A percentile compares a stretch with the other conserved stretches of the same genome.
These are phyloP conservation scores for Quercus dentata DNA, from an alignment of 306 rosid species.

Conservation along the genomic window DNA sequence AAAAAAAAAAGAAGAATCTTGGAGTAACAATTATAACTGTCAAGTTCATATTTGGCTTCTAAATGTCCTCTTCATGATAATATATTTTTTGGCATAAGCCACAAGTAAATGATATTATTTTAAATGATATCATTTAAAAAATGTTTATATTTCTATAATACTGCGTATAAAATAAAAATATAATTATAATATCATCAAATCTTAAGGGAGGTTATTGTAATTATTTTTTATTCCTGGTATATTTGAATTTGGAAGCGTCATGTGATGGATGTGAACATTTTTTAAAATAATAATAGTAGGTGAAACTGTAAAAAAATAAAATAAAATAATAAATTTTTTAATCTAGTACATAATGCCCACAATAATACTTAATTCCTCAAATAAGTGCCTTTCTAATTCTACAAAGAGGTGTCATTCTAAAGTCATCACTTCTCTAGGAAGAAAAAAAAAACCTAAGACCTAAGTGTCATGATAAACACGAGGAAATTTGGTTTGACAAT, in stretches of 20 bases:
- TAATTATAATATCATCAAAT: too few relatives aligned
- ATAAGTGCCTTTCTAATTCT: conserved; percentile 28
- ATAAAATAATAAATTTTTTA: conserved; percentile 15
- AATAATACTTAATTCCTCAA: conserved; percentile 23
- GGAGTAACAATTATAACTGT: background rate
- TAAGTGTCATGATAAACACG: conserved; percentile 11
- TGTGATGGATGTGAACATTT: conserved; percentile 12
- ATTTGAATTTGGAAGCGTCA: conserved; percentile 13
- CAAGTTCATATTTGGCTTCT: background rate
- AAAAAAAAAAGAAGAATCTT: background rate
- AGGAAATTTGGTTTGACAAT: conserved; percentile 15
- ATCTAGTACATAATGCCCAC: conserved; percentile 15
- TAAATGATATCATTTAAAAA: background rate
- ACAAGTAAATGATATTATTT: background rate
- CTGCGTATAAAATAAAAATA: too few relatives aligned
- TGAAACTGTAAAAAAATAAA: conserved; percentile 13
- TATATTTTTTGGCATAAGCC: background rate
- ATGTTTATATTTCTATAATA: too few relatives aligned
- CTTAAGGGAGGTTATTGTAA: too few relatives aligned
- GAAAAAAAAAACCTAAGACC: conserved; percentile 7
- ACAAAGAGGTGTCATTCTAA: conserved; percentile 18
- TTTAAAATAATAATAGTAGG: conserved; percentile 6
- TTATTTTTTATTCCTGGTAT: too few relatives aligned
- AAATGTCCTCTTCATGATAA: background rate
- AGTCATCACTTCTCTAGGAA: conserved; percentile 23